These are phyloP conservation scores for Papiliotrema flavescens DNA, from an alignment of 1,284 basidiomycete genomes.

Conservation along the genomic window DNA sequence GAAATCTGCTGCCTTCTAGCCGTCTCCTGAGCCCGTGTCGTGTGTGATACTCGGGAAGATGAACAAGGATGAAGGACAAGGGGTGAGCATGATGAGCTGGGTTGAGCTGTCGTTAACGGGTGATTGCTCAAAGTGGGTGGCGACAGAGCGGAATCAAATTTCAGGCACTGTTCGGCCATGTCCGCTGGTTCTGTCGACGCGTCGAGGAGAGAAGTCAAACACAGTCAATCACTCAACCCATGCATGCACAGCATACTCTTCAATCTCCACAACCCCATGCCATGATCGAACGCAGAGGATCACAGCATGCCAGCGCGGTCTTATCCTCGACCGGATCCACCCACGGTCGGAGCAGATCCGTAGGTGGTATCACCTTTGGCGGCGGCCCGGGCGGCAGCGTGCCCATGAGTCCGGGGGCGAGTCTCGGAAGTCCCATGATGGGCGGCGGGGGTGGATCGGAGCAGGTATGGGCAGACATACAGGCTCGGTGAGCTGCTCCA, in stretches of 20 bases:
- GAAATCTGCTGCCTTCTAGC: no score
- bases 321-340: neutral
- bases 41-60: no score
- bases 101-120: no score
- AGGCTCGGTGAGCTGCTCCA: constrained; percentile 29
- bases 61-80: no score
- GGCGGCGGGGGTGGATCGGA: constrained; percentile 60
- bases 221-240: no score
- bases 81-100: no score
- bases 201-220: no score
- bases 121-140: neutral
- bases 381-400: constrained; percentile 5
- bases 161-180: no score
- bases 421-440: constrained; percentile 1
- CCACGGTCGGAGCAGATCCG: constrained; percentile 22
- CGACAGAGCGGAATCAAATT: neutral
- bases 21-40: no score
- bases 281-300: constrained; percentile 4
- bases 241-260: no score
- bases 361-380: constrained; percentile 15
- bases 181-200: no score
- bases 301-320: neutral
- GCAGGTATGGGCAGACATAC: constrained; percentile 70
- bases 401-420: constrained; percentile 17
- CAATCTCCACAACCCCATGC: no score